These are phyloP conservation scores for Botryosphaeria dothidea DNA, from an alignment of 2,329 filamentous ascomycete species.

Conservation along the genomic window DNA sequence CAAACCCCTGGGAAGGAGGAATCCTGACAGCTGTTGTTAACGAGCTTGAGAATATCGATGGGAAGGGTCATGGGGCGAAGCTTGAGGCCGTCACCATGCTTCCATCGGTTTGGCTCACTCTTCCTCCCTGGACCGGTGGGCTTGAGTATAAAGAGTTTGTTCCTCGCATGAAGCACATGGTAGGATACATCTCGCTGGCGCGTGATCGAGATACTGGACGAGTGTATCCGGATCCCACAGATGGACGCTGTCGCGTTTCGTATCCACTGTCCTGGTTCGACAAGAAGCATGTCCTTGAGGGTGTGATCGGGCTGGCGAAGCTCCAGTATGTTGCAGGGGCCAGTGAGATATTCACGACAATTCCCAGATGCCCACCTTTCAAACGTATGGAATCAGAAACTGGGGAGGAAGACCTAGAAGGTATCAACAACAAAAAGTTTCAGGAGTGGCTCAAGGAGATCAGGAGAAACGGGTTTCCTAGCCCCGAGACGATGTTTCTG, in stretches of 20 bases:
- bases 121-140: slow-evolving; percentile 67
- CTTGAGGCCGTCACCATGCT: slow-evolving; percentile 77
- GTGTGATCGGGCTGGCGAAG: slow-evolving; percentile 70
- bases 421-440: slow-evolving; percentile 62
- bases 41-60: slow-evolving; percentile 79
- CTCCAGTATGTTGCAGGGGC: slow-evolving; percentile 79
- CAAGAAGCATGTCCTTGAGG: slow-evolving; percentile 69
- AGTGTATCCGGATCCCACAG: slow-evolving; percentile 70
- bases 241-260: slow-evolving; percentile 63
- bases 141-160: slow-evolving; percentile 72
- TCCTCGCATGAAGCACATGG: slow-evolving; percentile 68
- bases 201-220: slow-evolving; percentile 75
- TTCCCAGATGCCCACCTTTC: slow-evolving; percentile 67
- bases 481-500: slow-evolving; percentile 56
- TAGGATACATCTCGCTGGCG: slow-evolving; percentile 70
- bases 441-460: slow-evolving; percentile 59
- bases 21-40: slow-evolving; percentile 78
- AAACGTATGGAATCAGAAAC: slow-evolving; percentile 18
- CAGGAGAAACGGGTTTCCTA: slow-evolving; percentile 51
- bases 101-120: slow-evolving; percentile 64
- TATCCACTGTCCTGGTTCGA: slow-evolving; percentile 65
- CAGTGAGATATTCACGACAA: slow-evolving; percentile 70
- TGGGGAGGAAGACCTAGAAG: slow-evolving; percentile 33
- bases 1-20: slow-evolving; percentile 65
- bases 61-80: slow-evolving; percentile 77